Evolutionary conservation across 495 filamentous ascomycete species (phyloP), one percentile per base, ranked within the genome.

Genomic region (Thermothielavioides terrestris): DNA sequence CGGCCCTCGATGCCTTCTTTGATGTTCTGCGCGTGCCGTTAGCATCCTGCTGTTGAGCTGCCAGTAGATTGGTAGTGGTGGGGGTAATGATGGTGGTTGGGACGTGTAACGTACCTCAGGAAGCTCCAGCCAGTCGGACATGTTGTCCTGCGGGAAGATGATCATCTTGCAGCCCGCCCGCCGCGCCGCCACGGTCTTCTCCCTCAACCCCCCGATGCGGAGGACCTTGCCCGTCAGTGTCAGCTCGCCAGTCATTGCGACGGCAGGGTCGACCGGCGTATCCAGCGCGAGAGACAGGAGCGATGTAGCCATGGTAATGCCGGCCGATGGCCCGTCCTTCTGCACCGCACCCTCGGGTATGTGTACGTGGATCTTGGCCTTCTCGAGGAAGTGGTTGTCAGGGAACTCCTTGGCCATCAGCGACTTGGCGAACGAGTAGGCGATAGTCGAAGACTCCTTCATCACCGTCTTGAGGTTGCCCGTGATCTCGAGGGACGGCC

Each of bases 171-270:
- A 94, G 50, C 94, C 94, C 40, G 94, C 92, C 49, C 94, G 77
- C 54, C 90, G 78, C 42, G 94, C 94, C 41, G 94, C 94, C 43
- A 99, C 92, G n/a, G 92, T 95, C 81, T 99, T 99, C 77, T 99
- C 94, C 48, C 94, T 76, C 58, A 99, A 70, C 0, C 94, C 94
- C 22, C 94, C 94, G 70, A 99, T 99, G 58, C 94, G 78, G 46
- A 99, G 71, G 6, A 99, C 91, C 69, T 97, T 97, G 25, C 94
- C 94, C 18, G 94, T 99, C 42, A 99, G 86, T 0, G 94, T 99
- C 56, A 99, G 70, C 70, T 99, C 94, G 55, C 94, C 94, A 18
- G 94, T 99, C 94, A 99, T 99, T 41, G 94, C 91, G 60, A 97
- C 82, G 22, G 87, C 88, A 2, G 88, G 85, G 60, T 91, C 79